Conservation (phyloP, 371 early-diverging fungal species). For the Parasitella parasitica region DNA sequence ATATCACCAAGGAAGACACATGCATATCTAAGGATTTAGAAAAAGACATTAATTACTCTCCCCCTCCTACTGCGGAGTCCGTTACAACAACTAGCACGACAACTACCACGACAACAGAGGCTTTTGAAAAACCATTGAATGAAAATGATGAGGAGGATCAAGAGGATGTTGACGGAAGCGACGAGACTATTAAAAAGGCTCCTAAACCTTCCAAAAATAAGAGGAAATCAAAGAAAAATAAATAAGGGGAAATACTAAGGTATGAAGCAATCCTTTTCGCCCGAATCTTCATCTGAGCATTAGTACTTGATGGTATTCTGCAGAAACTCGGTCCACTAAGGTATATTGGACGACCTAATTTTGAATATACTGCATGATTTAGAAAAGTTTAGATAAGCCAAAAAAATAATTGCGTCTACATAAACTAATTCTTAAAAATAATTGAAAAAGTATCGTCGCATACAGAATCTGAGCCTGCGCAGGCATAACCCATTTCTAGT, state of each 20-base stretch:
- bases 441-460: slow-evolving; percentile 11
- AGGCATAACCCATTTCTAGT: slow-evolving; percentile 9
- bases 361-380: background rate
- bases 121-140: background rate
- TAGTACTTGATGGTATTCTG: too few relatives aligned
- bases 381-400: background rate
- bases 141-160: background rate
- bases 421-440: background rate
- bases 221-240: background rate
- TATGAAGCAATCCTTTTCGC: background rate
- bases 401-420: background rate
- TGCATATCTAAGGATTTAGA: background rate
- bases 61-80: too few relatives aligned
- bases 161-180: background rate
- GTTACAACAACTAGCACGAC: too few relatives aligned
- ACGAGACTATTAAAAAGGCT: background rate
- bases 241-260: background rate
- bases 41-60: too few relatives aligned
- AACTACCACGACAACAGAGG: background rate
- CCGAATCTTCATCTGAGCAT: too few relatives aligned
- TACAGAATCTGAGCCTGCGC: slow-evolving; percentile 22
- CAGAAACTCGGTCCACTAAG: too few relatives aligned
- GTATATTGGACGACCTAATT: background rate
- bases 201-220: background rate
- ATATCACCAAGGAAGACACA: background rate